These are phyloP conservation scores for Saccharomycopsis sp. DNA, from an alignment of 805 yeast genomes.

Conservation along the genomic window DNA sequence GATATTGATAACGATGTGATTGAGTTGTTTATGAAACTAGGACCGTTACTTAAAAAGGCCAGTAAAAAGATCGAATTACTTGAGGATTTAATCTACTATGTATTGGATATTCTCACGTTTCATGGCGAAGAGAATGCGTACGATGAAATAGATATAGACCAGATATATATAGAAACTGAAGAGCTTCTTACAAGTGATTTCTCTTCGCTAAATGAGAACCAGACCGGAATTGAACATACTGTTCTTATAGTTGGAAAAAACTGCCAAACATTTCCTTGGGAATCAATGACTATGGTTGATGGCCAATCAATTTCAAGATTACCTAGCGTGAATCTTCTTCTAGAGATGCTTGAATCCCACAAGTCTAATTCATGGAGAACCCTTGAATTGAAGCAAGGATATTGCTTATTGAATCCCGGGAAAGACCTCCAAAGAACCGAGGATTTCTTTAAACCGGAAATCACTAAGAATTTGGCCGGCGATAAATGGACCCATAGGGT, in stretches of 20 bases:
- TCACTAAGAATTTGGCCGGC: conserved; percentile 28
- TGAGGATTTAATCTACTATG: conserved; percentile 58
- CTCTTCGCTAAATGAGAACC: not conserved
- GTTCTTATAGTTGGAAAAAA: conserved; percentile 62
- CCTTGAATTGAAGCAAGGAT: conserved; percentile 32
- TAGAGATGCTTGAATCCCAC: conserved; percentile 29
- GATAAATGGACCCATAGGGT: conserved; percentile 47
- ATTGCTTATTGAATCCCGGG: conserved; percentile 74
- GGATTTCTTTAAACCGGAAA: conserved; percentile 40
- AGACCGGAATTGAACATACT: conserved; percentile 41
- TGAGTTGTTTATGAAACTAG: conserved; percentile 45
- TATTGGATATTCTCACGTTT: conserved; percentile 51
- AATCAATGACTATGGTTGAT: conserved; percentile 55
- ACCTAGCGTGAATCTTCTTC: conserved; percentile 53
- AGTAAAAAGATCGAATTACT: conserved; percentile 34
- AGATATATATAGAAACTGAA: conserved; percentile 46
- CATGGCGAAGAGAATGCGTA: conserved; percentile 62
- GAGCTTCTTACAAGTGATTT: conserved; percentile 29
- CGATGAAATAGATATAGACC: conserved; percentile 58
- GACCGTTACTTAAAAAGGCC: conserved; percentile 25
- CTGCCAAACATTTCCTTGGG: conserved; percentile 86
- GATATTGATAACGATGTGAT: conserved; percentile 41
- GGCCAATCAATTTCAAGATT: conserved; percentile 60
- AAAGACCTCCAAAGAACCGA: conserved; percentile 71
- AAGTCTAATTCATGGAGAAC: conserved; percentile 22